phyloP scores from a whole-genome alignment of 371 early-diverging fungal genomes.

The Saksenaea oblongispora region DNA sequence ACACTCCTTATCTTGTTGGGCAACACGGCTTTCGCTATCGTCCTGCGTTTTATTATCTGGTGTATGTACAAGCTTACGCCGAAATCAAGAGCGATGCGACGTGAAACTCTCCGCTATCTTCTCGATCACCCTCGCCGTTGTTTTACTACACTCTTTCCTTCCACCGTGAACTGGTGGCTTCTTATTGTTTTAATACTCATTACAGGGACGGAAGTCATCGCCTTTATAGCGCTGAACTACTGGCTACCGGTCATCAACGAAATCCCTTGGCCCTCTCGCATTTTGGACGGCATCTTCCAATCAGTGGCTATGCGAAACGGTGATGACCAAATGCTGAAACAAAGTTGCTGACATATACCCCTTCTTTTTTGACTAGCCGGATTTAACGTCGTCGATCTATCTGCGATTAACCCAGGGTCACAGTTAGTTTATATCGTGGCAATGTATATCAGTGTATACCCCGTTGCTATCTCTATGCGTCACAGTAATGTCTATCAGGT shows the following conservation, averaged over 20 bases:
- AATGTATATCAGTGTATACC: slow-evolving; percentile 59
- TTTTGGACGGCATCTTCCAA: slow-evolving; percentile 51
- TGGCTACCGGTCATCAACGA: slow-evolving; percentile 42
- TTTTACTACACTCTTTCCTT: slow-evolving; percentile 46
- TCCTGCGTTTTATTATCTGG: slow-evolving; percentile 49
- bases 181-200: slow-evolving; percentile 38
- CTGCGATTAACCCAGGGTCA: slow-evolving; percentile 46
- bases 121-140: slow-evolving; percentile 52
- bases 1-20: slow-evolving; percentile 41
- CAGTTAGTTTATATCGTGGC: slow-evolving; percentile 49
- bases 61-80: slow-evolving; percentile 31
- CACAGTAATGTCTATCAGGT: slow-evolving; percentile 55
- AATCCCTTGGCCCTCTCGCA: slow-evolving; percentile 43
- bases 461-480: slow-evolving; percentile 54
- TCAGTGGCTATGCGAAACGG: slow-evolving; percentile 51
- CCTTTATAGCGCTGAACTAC: slow-evolving; percentile 45
- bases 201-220: slow-evolving; percentile 39
- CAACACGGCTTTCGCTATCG: slow-evolving; percentile 48
- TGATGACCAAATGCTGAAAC: slow-evolving; percentile 12
- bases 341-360: too few relatives aligned
- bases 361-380: slow-evolving; percentile 29
- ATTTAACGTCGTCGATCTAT: slow-evolving; percentile 40
- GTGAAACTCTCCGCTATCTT: slow-evolving; percentile 41
- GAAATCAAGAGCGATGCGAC: slow-evolving; percentile 23
- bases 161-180: slow-evolving; percentile 51